phyloP scores from a whole-genome alignment of 1,284 basidiomycete species.

The Melampsora larici-populina region DNA sequence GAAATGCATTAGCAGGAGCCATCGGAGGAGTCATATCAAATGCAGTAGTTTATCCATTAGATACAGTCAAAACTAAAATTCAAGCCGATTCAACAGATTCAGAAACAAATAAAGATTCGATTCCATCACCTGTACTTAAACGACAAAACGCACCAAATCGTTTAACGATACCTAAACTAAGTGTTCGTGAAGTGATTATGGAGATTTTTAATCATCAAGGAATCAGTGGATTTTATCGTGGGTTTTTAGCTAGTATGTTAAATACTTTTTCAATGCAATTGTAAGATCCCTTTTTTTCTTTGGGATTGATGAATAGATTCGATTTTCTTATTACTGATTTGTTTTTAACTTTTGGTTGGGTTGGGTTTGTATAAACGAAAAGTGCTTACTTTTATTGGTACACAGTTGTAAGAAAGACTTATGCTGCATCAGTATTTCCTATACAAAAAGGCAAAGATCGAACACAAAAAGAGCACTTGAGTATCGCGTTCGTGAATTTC shows the following conservation, averaged over 20 bases:
- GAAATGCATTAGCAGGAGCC: conserved; percentile 87
- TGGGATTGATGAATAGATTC: too few relatives aligned
- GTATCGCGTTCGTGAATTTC: conserved; percentile 10
- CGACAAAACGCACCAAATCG: conserved; percentile 48
- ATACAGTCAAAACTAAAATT: conserved; percentile 90
- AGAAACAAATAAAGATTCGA: conserved; percentile 51
- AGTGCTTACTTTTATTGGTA: conserved; percentile 99
- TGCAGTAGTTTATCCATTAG: conserved; percentile 93
- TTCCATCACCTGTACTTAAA: conserved; percentile 46
- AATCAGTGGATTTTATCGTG: conserved; percentile 76
- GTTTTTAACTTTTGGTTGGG: background rate
- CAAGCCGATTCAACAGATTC: conserved; percentile 62
- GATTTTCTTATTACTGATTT: background rate
- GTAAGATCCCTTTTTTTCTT: conserved; percentile 59
- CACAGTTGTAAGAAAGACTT: conserved; percentile 77
- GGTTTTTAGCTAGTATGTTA: conserved; percentile 95
- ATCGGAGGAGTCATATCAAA: conserved; percentile 88
- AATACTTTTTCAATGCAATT: conserved; percentile 87
- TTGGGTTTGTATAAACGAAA: conserved; percentile 33
- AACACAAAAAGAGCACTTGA: conserved; percentile 1
- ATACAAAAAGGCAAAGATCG: conserved; percentile 12
- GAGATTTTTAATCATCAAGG: conserved; percentile 75
- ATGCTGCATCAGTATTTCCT: conserved; percentile 54
- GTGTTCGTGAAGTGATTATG: conserved; percentile 57
- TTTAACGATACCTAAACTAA: conserved; percentile 49